phyloP scores from a whole-genome alignment of 805 yeast species.

The Kuraishia capsulata region DNA sequence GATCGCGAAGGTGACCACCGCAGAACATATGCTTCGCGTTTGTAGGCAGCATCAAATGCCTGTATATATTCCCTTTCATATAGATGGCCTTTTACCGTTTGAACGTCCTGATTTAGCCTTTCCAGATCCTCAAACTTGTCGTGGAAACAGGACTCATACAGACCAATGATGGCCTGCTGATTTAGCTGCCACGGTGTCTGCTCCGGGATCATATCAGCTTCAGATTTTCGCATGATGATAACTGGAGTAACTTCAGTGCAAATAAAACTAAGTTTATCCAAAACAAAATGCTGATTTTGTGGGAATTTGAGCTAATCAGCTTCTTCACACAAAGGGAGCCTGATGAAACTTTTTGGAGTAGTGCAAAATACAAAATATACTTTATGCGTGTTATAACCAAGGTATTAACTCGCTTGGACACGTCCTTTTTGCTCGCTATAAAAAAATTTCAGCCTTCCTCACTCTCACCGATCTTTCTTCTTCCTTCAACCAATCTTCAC shows the following conservation, averaged over 20 bases:
- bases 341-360: too few species aligned
- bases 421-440: too few species aligned
- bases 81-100: conserved; percentile 59
- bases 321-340: too few species aligned
- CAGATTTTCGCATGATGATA: background rate
- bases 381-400: too few species aligned
- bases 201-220: background rate
- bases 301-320: too few species aligned
- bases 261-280: too few species aligned
- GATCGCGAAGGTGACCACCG: conserved; percentile 87
- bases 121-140: conserved; percentile 23
- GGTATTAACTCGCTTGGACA: too few species aligned
- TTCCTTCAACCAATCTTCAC: conserved; percentile 12
- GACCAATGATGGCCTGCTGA: background rate
- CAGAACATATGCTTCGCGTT: conserved; percentile 68
- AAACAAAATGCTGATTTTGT: too few species aligned
- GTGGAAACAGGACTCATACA: conserved; percentile 13
- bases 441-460: background rate
- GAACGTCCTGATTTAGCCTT: conserved; percentile 38
- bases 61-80: conserved; percentile 59
- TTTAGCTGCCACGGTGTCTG: background rate
- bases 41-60: conserved; percentile 58
- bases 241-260: too few species aligned
- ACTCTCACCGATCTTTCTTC: conserved; percentile 6
- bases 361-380: too few species aligned